Evolutionary conservation across 768 basidiomycete species (phyloP), one percentile per base, ranked within the genome.

Genomic region (Boletus eberwhitei): DNA sequence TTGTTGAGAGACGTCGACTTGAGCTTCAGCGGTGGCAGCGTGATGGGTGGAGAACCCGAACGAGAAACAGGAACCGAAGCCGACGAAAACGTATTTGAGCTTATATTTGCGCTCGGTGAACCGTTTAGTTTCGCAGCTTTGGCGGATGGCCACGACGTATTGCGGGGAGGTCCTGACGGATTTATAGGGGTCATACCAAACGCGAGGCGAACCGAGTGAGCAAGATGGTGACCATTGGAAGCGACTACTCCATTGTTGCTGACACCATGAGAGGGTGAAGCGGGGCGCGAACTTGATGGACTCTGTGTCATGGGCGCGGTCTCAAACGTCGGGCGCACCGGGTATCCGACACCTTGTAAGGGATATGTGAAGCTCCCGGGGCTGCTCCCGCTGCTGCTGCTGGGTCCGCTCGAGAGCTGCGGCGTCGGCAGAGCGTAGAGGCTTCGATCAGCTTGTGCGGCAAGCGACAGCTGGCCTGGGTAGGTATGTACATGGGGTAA

Each of bases 131-230:
- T 61, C 50, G 48, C 29, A 26, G 44, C 32, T 47, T 62, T 66
- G 31, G 68, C 51, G 54, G 65, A 72, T 55, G 72, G 69, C 68
- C 73, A 74, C 19, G 77, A 72, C 21, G 71, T 71, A 53, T 75
- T 79, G 34, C 71, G 70, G 37, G 74, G 71, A 4, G 67, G 59
- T 29, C 58, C 63, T 8, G 59, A 55, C 19, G 65, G 55, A 49
- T 80, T 79, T 37, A 93, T 91, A 0, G 90, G 91, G 7, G 93
- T 93, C 90, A 94, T 95, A 4, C 89, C 91, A 59, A 97, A 97
- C 45, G 93, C 93, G 32, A 86, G 77, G 37, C 90, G 84, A 22
- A 96, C 87, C 1, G 87, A 90, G 64, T 91, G 88, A 5, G 89
- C 90, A 36, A 95, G 80, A 64, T 89, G 84, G 55, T 82, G 79